phyloP scores from a whole-genome alignment of 257 asterid genomes.

The Jacaranda mimosifolia region DNA sequence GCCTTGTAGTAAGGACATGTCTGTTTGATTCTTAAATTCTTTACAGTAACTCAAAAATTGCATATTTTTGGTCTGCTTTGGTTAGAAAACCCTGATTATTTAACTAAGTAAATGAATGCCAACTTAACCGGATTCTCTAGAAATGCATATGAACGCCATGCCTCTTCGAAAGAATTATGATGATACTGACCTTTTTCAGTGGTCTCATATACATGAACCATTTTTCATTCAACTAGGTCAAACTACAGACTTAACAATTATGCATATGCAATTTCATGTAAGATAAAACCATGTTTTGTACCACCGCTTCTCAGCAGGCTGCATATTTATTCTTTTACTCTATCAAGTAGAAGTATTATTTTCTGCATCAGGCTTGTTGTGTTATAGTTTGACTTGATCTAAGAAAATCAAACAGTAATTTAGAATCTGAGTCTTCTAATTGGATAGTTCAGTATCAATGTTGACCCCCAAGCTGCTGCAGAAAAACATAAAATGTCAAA shows the following conservation, averaged over 20 bases:
- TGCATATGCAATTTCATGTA: no score
- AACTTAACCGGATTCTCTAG: neutral
- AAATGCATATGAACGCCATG: neutral
- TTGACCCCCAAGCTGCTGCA: no score
- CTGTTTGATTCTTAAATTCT: conserved; percentile 4
- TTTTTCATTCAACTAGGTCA: no score
- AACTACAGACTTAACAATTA: no score
- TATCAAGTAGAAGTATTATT: no score
- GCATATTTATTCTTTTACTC: neutral
- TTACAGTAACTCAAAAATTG: conserved; percentile 9
- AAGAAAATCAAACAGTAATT: neutral
- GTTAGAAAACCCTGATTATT: neutral
- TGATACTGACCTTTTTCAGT: no score
- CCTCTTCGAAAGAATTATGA: neutral
- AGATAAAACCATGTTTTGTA: no score
- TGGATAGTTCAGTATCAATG: no score
- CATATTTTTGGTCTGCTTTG: conserved; percentile 14
- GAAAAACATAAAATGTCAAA: no score
- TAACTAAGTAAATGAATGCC: neutral
- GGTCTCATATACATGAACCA: no score
- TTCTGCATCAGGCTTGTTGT: neutral
- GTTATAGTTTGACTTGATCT: neutral
- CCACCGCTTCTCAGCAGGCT: no score
- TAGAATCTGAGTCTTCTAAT: neutral
- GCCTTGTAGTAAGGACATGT: conserved; percentile 74